These are phyloP conservation scores for Aspergillus egyptiacus DNA, from an alignment of 495 filamentous ascomycete species.

Conservation along the genomic window DNA sequence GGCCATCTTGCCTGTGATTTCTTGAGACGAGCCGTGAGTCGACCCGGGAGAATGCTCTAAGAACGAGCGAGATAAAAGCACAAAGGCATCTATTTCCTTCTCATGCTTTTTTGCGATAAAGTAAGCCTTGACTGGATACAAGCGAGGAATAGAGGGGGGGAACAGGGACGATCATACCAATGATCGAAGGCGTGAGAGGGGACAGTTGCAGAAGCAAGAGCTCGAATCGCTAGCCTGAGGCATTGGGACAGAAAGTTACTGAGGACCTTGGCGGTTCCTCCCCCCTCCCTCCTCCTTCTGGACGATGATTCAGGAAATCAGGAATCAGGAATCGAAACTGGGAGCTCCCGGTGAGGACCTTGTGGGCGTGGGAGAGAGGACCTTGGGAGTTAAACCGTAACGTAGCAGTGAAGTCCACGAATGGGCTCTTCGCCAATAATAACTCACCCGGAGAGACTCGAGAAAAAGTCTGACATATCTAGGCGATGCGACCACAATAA, in stretches of 20 bases:
- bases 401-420: conserved; percentile 1
- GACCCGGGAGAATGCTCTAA: conserved; percentile 9
- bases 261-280: conserved; percentile 29
- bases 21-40: not conserved
- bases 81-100: conserved; percentile 3
- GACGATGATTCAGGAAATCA: too few relatives aligned
- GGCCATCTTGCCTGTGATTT: conserved; percentile 26
- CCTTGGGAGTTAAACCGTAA: conserved; percentile 32
- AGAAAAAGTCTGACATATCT: not conserved
- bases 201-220: conserved; percentile 5
- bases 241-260: conserved; percentile 14
- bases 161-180: conserved; percentile 8
- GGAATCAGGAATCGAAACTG: too few relatives aligned
- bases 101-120: not conserved
- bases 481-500: too few relatives aligned
- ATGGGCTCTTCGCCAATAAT: not conserved
- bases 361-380: conserved; percentile 20
- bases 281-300: too few relatives aligned
- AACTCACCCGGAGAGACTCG: not conserved
- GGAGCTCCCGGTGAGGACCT: conserved; percentile 12
- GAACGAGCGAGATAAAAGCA: conserved; percentile 9
- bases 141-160: not conserved
- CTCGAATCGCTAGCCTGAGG: conserved; percentile 13
- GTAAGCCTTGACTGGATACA: not conserved
- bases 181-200: conserved; percentile 8